Evolutionary conservation across 2,329 filamentous ascomycete genomes (phyloP).

Genomic region (Emmonsia crescens): DNA sequence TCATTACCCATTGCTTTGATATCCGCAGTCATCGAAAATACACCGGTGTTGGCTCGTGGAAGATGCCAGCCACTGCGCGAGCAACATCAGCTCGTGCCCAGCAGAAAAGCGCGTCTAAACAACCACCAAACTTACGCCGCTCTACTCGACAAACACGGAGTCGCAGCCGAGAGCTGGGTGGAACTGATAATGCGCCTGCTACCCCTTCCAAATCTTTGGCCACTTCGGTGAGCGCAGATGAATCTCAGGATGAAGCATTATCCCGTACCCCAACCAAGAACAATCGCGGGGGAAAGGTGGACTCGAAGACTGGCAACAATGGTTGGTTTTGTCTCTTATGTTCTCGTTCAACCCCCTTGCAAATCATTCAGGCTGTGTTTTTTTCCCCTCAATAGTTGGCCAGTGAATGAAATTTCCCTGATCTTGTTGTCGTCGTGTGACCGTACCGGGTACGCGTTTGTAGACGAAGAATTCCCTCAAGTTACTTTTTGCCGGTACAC

Average conservation of each 20-base stretch:
- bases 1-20: neutral
- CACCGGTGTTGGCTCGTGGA: neutral
- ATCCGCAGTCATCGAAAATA: neutral
- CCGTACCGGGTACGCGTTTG: neutral
- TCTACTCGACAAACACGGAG: constrained; percentile 3
- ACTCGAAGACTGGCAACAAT: neutral
- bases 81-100: neutral
- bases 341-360: neutral
- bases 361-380: neutral
- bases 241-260: neutral
- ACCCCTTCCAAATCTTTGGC: neutral
- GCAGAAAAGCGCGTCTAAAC: neutral
- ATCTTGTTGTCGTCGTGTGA: neutral
- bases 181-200: neutral
- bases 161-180: constrained; percentile 3
- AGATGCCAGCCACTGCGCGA: neutral
- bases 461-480: neutral
- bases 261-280: neutral
- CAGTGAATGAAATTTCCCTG: neutral
- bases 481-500: too few relatives aligned
- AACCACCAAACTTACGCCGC: neutral
- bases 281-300: neutral
- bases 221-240: neutral
- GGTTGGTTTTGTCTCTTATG: neutral
- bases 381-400: neutral